Evolutionary conservation across 2,329 filamentous ascomycete species (phyloP), one percentile per base, ranked within the genome.

Genomic region (Fusarium tupiense): DNA sequence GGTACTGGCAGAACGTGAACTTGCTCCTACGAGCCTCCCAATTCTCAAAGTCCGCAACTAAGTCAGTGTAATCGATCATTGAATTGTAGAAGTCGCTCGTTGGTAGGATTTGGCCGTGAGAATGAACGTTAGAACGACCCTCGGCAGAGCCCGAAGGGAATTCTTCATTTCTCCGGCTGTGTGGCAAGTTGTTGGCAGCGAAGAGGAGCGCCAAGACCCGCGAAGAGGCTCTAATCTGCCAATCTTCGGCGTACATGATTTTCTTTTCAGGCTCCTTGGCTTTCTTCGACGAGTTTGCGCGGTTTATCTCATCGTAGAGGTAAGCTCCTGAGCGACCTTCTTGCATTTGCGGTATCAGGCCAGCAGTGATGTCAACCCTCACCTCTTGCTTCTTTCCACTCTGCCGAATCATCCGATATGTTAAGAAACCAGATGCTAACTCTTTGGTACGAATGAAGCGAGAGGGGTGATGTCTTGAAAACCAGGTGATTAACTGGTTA

Each of bases 1-100:
- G 94, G 78, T 97, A 97, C 80, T 97, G 94, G 80, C 95, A 98
- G 79, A 98, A 97, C 0, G 93, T 90, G 80, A 98, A 98, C 74
- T 91, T 94, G 26, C 88, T 88, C 59, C 88, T 88, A 73, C 89
- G 92, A 9, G 90, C 88, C 80, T 97, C 95, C 95, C 95, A 98
- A 16, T 90, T 88, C 78, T 97, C 94, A 78, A 97, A 98, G 80
- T 98, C 95, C 1, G 89, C 90, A 53, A 96, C 89, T 12, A 98
- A 86, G 79, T 98, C 94, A n/a, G 92, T 90, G 77, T 94, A 94
- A 80, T 98, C 95, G 16, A 98, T 88, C 67, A 97, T 84, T 3
- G 93, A 93, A 78, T 94, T 95, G 82, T 98, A 98, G 80, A 98
- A 98, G 76, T 94, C 91, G 77, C 91, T 96, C 9, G 93, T 94